Percentiles rank a stretch among this genome's conserved stretches.
Conservation (phyloP, 139 green algal genomes). For the Picochlorum costavermella region DNA sequence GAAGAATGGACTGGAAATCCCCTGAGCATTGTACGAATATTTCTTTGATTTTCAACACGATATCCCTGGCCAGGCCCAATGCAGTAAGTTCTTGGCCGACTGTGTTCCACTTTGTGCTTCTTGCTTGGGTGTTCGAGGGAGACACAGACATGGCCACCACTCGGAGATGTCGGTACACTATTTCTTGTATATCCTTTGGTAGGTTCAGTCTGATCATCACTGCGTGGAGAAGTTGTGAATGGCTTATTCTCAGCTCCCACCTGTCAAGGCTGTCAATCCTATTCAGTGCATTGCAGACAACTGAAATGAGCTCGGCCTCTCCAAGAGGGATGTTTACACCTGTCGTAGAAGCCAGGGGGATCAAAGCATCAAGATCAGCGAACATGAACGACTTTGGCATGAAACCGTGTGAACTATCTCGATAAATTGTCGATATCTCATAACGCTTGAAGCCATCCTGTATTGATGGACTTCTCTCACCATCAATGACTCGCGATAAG, state of each 20-base stretch:
- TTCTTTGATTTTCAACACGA: slow-evolving; percentile 44
- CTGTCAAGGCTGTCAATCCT: slow-evolving; percentile 21
- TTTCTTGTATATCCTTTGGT: slow-evolving; percentile 24
- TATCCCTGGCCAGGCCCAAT: slow-evolving; percentile 37
- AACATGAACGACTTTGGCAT: slow-evolving; percentile 46
- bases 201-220: slow-evolving; percentile 5
- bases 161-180: slow-evolving; percentile 39
- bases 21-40: slow-evolving; percentile 49
- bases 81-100: slow-evolving; percentile 54
- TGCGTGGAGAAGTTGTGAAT: slow-evolving; percentile 15
- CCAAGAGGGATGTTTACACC: slow-evolving; percentile 5
- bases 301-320: slow-evolving; percentile 39
- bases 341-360: slow-evolving; percentile 23
- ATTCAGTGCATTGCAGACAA: slow-evolving; percentile 21
- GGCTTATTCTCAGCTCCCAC: slow-evolving; percentile 36
- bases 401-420: not conserved
- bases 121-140: slow-evolving; percentile 17
- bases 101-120: slow-evolving; percentile 41
- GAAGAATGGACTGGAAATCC: slow-evolving; percentile 3
- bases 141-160: slow-evolving; percentile 24
- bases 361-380: slow-evolving; percentile 65
- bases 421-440: slow-evolving; percentile 45
- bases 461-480: slow-evolving; percentile 7
- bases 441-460: slow-evolving; percentile 49
- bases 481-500: slow-evolving; percentile 27